phyloP scores from a whole-genome alignment of 768 basidiomycete genomes.

The Xerocomellus intermedius region DNA sequence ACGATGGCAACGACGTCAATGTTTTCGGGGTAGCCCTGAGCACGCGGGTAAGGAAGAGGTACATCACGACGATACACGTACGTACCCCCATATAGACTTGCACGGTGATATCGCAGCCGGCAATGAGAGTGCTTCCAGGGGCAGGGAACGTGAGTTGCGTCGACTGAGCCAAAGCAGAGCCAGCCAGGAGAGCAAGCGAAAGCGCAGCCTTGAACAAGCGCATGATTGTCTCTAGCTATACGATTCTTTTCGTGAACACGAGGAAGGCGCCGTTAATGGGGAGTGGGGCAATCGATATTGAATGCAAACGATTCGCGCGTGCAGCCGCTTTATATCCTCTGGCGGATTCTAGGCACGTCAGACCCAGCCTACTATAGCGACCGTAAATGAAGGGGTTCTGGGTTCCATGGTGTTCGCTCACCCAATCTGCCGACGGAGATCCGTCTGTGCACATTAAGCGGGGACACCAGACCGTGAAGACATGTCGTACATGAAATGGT shows the following conservation, averaged over 20 bases:
- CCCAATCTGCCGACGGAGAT: background rate
- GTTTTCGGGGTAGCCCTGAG: slow-evolving; percentile 21
- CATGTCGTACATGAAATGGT: background rate
- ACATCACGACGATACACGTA: background rate
- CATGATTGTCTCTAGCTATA: slow-evolving; percentile 11
- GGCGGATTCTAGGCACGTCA: background rate
- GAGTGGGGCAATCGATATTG: background rate
- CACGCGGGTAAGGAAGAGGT: background rate
- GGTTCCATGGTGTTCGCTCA: background rate
- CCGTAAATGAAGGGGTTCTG: background rate
- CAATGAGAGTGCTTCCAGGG: slow-evolving; percentile 6
- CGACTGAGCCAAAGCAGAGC: slow-evolving; percentile 16
- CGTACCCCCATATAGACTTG: slow-evolving; percentile 21
- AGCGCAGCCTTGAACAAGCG: slow-evolving; percentile 12
- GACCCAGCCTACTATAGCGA: background rate
- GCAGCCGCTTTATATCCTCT: slow-evolving; percentile 17
- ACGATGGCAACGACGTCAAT: slow-evolving; percentile 30
- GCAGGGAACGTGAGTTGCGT: slow-evolving; percentile 10
- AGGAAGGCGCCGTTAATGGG: background rate
- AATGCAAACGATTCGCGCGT: background rate
- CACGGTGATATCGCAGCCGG: slow-evolving; percentile 9
- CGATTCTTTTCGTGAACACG: background rate
- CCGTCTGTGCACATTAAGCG: background rate
- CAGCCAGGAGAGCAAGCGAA: slow-evolving; percentile 12
- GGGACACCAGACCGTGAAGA: slow-evolving; percentile 5